Evolutionary conservation across 2,329 filamentous ascomycete species (phyloP), one percentile per base, ranked within the genome.

Genomic region (Penicillium sp.): DNA sequence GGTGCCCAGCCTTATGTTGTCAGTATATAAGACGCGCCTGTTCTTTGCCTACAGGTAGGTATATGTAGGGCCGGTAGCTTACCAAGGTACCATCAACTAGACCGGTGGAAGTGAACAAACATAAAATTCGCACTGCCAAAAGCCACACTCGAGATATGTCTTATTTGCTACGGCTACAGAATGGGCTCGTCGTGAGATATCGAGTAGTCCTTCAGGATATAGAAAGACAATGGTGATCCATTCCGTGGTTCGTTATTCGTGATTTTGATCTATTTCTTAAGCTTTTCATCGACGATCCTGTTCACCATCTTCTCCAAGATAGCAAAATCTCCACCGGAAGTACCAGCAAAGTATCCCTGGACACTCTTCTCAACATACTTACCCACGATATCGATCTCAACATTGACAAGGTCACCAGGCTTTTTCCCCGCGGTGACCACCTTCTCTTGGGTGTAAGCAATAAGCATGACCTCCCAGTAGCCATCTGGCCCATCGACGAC

Each of bases 401-500:
- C 84, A 68, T 97, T 97, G 57, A 96, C 90, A 46, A 86, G 83
- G 6, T 96, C 90, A 2, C 92, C 91, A 29, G 82, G 76, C 74
- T 83, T 79, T 82, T 97, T 97, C 48, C 78, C 79, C 2, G 89
- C 90, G 59, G 91, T 85, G 14, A 96, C 88, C 14, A 99, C 87
- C 73, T 89, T 89, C 74, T 93, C 90, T 78, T 97, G 94, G 10
- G 94, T 97, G 74, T 99, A 99, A 8, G 89, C 84, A 72, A 99
- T 97, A 58, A 99, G 80, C 94, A 99, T 99, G 46, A 99, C 88
- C 81, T 97, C 94, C 77, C 83, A 88, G 84, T 87, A 97, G 72
- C 91, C 95, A 39, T 88, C 86, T 61, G 85, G 83, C 4, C 70
- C 81, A 72, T 97, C 93, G 66, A 93, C 78, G 29, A 97, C 93